Percentiles rank a stretch among this genome's conserved stretches.
Conservation (phyloP, 345 rosid genomes). For the Boechera divaricarpa region DNA sequence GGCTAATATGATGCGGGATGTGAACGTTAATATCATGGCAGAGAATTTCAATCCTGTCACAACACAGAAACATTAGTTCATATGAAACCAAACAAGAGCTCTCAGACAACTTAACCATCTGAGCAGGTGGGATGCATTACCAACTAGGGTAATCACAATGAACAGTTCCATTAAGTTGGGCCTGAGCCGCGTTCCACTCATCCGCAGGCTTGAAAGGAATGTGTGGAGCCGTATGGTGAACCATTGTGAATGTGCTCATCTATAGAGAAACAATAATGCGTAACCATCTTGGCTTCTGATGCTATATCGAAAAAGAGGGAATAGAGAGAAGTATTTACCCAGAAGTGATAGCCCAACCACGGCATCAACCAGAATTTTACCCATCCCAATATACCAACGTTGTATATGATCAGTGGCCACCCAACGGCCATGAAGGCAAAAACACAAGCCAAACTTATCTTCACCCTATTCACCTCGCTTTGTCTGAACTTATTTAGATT, state of each 20-base stretch:
- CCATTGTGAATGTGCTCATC: slow-evolving; percentile 99
- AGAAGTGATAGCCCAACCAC: slow-evolving; percentile 93
- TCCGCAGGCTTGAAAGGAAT: slow-evolving; percentile 78
- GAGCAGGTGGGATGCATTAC: slow-evolving; percentile 46
- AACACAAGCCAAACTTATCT: slow-evolving; percentile 94
- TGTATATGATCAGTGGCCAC: slow-evolving; percentile 87
- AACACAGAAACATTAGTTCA: slow-evolving; percentile 30
- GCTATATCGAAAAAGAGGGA: background rate
- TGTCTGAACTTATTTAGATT: slow-evolving; percentile 84
- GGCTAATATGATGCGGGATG: slow-evolving; percentile 76
- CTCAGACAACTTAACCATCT: slow-evolving; percentile 14
- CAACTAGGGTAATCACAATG: slow-evolving; percentile 92
- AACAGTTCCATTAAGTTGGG: slow-evolving; percentile 91
- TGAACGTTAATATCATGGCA: slow-evolving; percentile 92
- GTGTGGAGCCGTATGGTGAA: slow-evolving; percentile 96
- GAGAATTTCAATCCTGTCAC: slow-evolving; percentile 82
- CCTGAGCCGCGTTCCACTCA: slow-evolving; percentile 92
- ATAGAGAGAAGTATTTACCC: slow-evolving; percentile 57
- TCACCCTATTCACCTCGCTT: slow-evolving; percentile 80
- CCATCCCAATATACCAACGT: slow-evolving; percentile 89
- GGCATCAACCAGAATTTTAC: slow-evolving; percentile 96
- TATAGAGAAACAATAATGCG: slow-evolving; percentile 39
- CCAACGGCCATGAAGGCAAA: slow-evolving; percentile 93
- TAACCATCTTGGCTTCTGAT: slow-evolving; percentile 17
- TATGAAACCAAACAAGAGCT: background rate